These are phyloP conservation scores for Alternaria gaisen DNA, from an alignment of 2,329 filamentous ascomycete genomes.

Conservation along the genomic window DNA sequence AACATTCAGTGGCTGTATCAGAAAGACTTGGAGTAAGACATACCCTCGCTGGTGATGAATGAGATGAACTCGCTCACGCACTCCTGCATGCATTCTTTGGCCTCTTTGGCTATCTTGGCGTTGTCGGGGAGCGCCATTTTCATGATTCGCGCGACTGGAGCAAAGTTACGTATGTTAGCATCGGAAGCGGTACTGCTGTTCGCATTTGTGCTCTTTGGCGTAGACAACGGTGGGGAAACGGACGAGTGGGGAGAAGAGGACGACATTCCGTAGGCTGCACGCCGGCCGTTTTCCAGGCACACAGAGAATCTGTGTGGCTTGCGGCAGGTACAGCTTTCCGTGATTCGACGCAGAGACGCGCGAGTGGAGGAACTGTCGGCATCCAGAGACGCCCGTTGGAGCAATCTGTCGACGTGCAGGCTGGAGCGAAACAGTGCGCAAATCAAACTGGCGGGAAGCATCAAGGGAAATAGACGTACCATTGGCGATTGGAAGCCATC, in stretches of 20 bases:
- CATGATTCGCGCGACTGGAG: constrained; percentile 98
- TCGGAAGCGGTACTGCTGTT: constrained; percentile 62
- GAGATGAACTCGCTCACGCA: constrained; percentile 99
- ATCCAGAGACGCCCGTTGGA: constrained; percentile 61
- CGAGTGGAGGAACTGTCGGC: constrained; percentile 55
- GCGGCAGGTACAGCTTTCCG: constrained; percentile 38
- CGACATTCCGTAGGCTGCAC: constrained; percentile 56
- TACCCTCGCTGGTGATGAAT: constrained; percentile 99
- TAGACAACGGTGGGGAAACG: constrained; percentile 44
- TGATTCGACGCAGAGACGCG: constrained; percentile 61
- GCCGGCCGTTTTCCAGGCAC: constrained; percentile 50
- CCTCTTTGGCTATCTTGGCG: constrained; percentile 98
- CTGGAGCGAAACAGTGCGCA: constrained; percentile 42
- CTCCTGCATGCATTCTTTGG: constrained; percentile 99
- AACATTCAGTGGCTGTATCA: constrained; percentile 9
- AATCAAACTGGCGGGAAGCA: constrained; percentile 49
- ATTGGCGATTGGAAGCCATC: constrained; percentile 99
- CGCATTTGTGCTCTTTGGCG: constrained; percentile 35
- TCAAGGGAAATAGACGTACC: constrained; percentile 73
- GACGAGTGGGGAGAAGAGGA: constrained; percentile 54
- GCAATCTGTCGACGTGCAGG: constrained; percentile 52
- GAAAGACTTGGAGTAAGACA: constrained; percentile 47
- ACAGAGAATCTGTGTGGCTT: constrained; percentile 30
- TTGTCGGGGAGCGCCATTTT: constrained; percentile 97
- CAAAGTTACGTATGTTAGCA: constrained; percentile 95